Evolutionary conservation across 2,329 filamentous ascomycete species (phyloP).

Genomic region (Aspergillus pseudonomiae): DNA sequence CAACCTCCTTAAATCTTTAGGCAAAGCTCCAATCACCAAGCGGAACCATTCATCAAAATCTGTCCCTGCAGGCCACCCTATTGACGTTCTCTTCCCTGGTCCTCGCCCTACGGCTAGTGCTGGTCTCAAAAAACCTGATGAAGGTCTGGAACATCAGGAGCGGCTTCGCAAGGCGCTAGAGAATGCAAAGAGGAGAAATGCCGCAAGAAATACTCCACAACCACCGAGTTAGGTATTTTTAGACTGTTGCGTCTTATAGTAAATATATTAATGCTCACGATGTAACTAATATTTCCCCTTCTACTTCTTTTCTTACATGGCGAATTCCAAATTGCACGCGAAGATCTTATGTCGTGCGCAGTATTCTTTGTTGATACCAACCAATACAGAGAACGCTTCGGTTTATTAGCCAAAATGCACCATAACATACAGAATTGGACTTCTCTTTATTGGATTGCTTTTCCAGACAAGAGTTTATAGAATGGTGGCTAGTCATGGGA

Average conservation of each 20-base stretch:
- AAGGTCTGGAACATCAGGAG: slow-evolving; percentile 49
- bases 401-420: no score
- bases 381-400: no score
- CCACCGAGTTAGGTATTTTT: not conserved
- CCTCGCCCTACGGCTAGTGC: slow-evolving; percentile 29
- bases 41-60: slow-evolving; percentile 14
- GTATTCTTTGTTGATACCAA: not conserved
- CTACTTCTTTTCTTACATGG: not conserved
- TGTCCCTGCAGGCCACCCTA: slow-evolving; percentile 16
- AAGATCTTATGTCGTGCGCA: not conserved
- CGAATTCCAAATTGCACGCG: not conserved
- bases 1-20: slow-evolving; percentile 41
- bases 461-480: not conserved
- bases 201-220: slow-evolving; percentile 31
- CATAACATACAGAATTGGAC: no score
- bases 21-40: slow-evolving; percentile 30
- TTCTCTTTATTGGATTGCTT: not conserved
- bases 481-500: not conserved
- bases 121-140: slow-evolving; percentile 22
- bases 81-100: slow-evolving; percentile 24
- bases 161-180: slow-evolving; percentile 55
- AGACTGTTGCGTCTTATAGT: not conserved
- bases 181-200: slow-evolving; percentile 59
- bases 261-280: slow-evolving; percentile 17
- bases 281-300: slow-evolving; percentile 23